phyloP scores from a whole-genome alignment of 352 stramenopile genomes.

The Pythium apleroticum region DNA sequence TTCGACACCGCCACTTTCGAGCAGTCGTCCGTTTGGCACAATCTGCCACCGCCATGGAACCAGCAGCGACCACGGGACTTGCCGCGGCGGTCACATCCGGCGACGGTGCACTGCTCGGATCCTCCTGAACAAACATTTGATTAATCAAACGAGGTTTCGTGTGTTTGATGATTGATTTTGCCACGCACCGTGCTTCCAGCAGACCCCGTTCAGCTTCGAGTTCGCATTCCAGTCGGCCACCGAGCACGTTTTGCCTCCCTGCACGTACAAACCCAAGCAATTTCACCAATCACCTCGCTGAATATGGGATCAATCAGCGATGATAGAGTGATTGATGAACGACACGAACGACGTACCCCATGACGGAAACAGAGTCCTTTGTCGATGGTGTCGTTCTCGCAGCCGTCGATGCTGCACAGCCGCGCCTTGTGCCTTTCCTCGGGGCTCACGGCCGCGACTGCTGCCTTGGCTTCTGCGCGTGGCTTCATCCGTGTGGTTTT shows the following conservation, averaged over 20 bases:
- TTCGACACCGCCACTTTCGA: constrained; percentile 53
- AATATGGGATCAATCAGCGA: no score
- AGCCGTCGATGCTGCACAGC: constrained; percentile 23
- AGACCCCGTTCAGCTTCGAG: not conserved
- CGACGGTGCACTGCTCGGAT: constrained; percentile 1
- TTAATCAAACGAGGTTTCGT: no score
- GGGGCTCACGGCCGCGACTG: no score
- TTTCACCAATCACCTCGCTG: not conserved
- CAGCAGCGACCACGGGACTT: constrained; percentile 37
- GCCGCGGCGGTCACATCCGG: not conserved
- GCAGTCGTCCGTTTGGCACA: constrained; percentile 39
- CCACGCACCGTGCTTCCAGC: constrained; percentile 1
- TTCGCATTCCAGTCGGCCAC: not conserved
- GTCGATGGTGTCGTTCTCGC: constrained; percentile 29
- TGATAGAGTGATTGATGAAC: not conserved
- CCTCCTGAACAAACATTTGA: no score
- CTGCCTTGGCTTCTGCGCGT: no score
- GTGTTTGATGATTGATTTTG: no score
- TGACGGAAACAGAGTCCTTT: constrained; percentile 31
- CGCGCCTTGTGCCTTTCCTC: not conserved
- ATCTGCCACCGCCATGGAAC: constrained; percentile 52
- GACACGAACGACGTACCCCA: constrained; percentile 17
- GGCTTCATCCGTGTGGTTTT: no score
- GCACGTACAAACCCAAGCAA: not conserved
- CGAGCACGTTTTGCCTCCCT: not conserved